Evolutionary conservation across 306 rosid species (phyloP).

Genomic region (Cicer judaicum): DNA sequence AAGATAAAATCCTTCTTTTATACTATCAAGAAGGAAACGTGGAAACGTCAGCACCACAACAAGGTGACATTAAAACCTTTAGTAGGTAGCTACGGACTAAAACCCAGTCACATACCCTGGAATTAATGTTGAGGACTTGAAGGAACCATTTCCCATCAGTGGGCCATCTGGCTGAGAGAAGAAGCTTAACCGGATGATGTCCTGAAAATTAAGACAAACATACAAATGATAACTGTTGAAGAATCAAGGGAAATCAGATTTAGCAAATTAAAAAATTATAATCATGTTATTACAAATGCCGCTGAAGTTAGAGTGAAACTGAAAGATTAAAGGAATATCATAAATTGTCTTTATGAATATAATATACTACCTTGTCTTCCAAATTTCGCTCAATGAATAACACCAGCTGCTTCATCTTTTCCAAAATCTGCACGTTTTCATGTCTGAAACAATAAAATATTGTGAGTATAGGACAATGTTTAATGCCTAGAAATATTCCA

Average conservation of each 20-base stretch:
- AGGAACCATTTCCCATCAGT: conserved; percentile 78
- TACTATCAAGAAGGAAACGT: conserved; percentile 56
- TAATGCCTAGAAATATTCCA: conserved; percentile 35
- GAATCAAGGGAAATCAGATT: too few relatives aligned
- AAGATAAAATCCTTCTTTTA: conserved; percentile 86
- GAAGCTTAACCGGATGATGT: conserved; percentile 69
- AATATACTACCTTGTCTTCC: conserved; percentile 78
- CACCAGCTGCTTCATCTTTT: conserved; percentile 90
- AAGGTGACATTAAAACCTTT: conserved; percentile 34
- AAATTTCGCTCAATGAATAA: conserved; percentile 79
- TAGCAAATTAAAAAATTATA: conserved; percentile 32
- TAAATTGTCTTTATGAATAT: conserved; percentile 6
- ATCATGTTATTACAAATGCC: conserved; percentile 29
- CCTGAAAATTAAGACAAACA: conserved; percentile 55
- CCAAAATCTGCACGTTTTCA: conserved; percentile 81
- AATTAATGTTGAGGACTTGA: conserved; percentile 72
- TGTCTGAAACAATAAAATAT: conserved; percentile 68
- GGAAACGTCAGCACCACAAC: conserved; percentile 42
- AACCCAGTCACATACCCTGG: conserved; percentile 73
- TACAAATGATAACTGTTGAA: conserved; percentile 11
- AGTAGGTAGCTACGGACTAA: conserved; percentile 41
- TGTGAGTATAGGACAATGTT: conserved; percentile 29
- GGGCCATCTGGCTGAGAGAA: conserved; percentile 94
- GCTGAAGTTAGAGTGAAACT: conserved; percentile 4
- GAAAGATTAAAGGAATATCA: conserved; percentile 18